These are phyloP conservation scores for Acidiella bohemica DNA, from an alignment of 495 filamentous ascomycete species.

Conservation along the genomic window DNA sequence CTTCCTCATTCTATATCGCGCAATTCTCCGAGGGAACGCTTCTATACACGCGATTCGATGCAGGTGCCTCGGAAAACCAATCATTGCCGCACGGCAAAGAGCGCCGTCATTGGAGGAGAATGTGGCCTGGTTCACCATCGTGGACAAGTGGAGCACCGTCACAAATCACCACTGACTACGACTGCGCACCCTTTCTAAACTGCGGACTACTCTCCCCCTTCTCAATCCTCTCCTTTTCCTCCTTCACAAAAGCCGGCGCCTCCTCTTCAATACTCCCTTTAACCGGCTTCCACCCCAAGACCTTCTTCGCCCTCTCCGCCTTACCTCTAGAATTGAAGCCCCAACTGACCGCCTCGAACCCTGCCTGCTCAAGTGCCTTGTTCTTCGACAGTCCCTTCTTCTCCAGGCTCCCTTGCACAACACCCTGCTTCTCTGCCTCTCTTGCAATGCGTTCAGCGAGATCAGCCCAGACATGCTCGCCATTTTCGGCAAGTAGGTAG, in stretches of 20 bases:
- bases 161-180: too few relatives aligned
- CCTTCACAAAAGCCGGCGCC: slow-evolving; percentile 36
- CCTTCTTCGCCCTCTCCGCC: slow-evolving; percentile 41
- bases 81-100: too few relatives aligned
- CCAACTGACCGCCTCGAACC: slow-evolving; percentile 26
- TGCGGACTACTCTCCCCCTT: too few relatives aligned
- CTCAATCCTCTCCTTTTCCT: slow-evolving; percentile 33
- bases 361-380: slow-evolving; percentile 10
- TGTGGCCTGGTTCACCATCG: too few relatives aligned
- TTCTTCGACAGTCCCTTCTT: slow-evolving; percentile 14
- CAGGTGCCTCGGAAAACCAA: too few relatives aligned
- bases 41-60: too few relatives aligned
- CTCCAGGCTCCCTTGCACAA: slow-evolving; percentile 34
- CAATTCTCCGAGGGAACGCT: too few relatives aligned
- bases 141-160: too few relatives aligned
- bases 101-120: too few relatives aligned
- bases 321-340: slow-evolving; percentile 48
- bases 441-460: slow-evolving; percentile 46
- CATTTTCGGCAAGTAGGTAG: slow-evolving; percentile 63
- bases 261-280: slow-evolving; percentile 36
- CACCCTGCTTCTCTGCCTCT: slow-evolving; percentile 47
- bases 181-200: too few relatives aligned
- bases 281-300: slow-evolving; percentile 48
- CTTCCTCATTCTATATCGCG: too few relatives aligned
- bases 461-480: slow-evolving; percentile 56